Evolutionary conservation across 768 basidiomycete species (phyloP).

Genomic region (Boletellus ananiceps): DNA sequence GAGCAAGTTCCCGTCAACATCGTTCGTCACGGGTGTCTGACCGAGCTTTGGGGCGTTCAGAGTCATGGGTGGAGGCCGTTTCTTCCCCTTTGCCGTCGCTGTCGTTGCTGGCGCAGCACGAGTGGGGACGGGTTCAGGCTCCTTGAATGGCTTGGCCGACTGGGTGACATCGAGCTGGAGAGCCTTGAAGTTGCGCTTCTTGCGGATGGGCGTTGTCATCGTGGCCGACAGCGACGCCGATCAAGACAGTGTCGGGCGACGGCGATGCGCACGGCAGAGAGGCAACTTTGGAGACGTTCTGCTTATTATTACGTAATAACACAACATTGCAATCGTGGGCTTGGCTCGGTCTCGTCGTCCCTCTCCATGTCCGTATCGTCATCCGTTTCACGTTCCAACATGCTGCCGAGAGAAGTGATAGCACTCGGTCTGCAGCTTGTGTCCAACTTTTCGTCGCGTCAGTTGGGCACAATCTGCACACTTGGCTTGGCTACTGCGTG

Average conservation of each 20-base stretch:
- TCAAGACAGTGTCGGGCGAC: not conserved
- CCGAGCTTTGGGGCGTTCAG: conserved; percentile 67
- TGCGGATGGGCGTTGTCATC: conserved; percentile 66
- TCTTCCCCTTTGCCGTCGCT: conserved; percentile 49
- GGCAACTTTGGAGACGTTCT: conserved; percentile 12
- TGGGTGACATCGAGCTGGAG: conserved; percentile 65
- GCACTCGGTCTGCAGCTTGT: too few species aligned
- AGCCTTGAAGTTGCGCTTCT: conserved; percentile 90
- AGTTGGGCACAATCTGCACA: too few species aligned
- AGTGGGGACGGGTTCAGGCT: conserved; percentile 42
- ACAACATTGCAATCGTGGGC: not conserved
- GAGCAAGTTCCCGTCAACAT: conserved; percentile 41
- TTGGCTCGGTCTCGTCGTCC: too few species aligned
- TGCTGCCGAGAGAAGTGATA: too few species aligned
- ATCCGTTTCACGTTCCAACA: too few species aligned
- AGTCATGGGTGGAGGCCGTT: conserved; percentile 79
- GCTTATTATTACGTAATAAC: conserved; percentile 20
- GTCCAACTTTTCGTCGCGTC: too few species aligned
- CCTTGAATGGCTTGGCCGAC: conserved; percentile 33
- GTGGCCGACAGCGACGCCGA: conserved; percentile 6
- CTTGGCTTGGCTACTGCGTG: too few species aligned
- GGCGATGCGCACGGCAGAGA: conserved; percentile 14
- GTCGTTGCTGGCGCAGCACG: conserved; percentile 42
- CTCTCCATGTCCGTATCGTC: too few species aligned
- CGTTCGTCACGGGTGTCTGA: conserved; percentile 27